Base-by-base conservation (phyloP, 2,329 filamentous ascomycete species). In the Coniochaeta hoffmannii region DNA sequence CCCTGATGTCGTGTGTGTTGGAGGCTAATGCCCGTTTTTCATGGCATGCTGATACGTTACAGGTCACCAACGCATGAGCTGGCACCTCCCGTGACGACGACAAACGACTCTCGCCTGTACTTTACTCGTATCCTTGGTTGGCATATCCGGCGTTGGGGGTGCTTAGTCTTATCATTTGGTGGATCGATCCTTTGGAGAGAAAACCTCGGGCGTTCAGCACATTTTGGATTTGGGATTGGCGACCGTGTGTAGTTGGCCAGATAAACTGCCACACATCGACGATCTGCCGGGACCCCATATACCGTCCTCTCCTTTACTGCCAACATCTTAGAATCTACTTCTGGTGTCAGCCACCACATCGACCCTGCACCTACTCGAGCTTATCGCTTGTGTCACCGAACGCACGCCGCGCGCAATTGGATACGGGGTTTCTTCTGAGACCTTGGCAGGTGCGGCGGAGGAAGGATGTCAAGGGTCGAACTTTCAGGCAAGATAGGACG, bases 291-390 rank as follows among this genome's bases (percentile, higher is more conserved):
- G 15, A 32, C 17, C 59, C 66, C 65, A 65, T 71, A 34, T 51
- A 69, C 65, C 69, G 65, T 73, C 69, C 72, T 65, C 65, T 74
- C 72, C 65, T 73, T 72, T 57, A 63, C 58, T 53, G 22, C 30
- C 22, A 46, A 46, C 62, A 59, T 63, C 62, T 64, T 55, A 34
- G 46, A 50, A 44, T 54, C 35, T 56, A 56, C 55, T 53, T 53
- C 34, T n/a, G 50, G 50, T 53, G 49, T 51, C 49, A 51, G 26
- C 49, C 31, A 51, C 49, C 31, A 22, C 49, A 4, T n/a, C 28
- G 11, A 22, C 24, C 19, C 12, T 44, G 26, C 30, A 17, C 30
- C 49, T 19, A n/a, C 11, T 28, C 10, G 17, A 12, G 8, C 17
- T 41, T 3, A 10, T 19, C 11, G 36, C 36, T 22, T 22, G 17